Evolutionary conservation across 2,329 filamentous ascomycete species (phyloP), one percentile per base, ranked within the genome.

Genomic region (Ascochyta viciae-villosae): DNA sequence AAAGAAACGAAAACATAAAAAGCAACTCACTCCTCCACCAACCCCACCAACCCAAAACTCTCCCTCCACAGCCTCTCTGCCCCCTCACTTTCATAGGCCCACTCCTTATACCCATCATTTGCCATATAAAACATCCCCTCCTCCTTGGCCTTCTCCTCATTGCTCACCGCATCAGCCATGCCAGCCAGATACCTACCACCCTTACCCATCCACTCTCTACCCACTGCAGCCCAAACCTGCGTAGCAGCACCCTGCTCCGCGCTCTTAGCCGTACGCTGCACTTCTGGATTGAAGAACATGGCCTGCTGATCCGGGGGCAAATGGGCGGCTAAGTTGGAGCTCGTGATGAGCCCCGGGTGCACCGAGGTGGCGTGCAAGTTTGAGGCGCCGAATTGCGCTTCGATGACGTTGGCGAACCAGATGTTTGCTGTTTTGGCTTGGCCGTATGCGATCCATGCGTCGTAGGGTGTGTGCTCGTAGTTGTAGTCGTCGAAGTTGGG

Each of bases 361-460:
- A 71, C 37, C 5, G 50, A 54, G 0, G 50, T 61, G 4, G 59
- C 60, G 34, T 66, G 63, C 16, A 71, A 35, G 26, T 63, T 26
- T 6, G 45, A 33, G 10, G 8, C 2, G 1, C 51, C 63, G 35
- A 58, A 70, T 24, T 53, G 53, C 6, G 60, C 47, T 9, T 67
- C 62, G 43, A 72, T 62, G 10, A 43, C 19, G 51, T 68, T 66
- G 2, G 63, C 64, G 23, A 65, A 34, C 60, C 58, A 66, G 16
- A 82, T 76, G 47, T 82, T 80, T 7, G 80, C 80, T 26, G 80
- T 81, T 65, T 84, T 84, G 62, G 78, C 77, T 57, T 82, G 80
- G 2, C 74, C 77, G 52, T 84, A 84, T 2, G 79, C 78, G 2
- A 65, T 55, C 70, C 78, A 79, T 51, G 50, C 48, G 6, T 71